Evolutionary conservation across 768 basidiomycete genomes (phyloP).

Genomic region (Boletus subparvulus): DNA sequence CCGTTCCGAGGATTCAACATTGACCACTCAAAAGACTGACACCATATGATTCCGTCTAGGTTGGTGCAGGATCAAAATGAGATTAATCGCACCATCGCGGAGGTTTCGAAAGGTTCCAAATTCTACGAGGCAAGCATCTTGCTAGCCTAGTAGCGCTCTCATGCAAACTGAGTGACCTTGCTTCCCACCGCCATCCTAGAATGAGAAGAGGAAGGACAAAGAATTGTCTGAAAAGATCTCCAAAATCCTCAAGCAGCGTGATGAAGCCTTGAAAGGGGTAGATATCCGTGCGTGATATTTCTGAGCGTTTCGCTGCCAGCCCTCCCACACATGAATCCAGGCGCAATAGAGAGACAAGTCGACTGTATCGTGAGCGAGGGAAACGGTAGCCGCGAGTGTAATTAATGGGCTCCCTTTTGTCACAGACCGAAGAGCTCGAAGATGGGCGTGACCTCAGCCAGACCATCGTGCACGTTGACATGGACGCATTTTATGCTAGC

Average conservation of each 20-base stretch:
- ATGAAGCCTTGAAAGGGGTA: slow-evolving; percentile 53
- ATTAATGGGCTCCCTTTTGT: background rate
- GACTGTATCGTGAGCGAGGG: slow-evolving; percentile 65
- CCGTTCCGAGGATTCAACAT: slow-evolving; percentile 25
- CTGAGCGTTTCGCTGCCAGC: background rate
- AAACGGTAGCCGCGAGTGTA: background rate
- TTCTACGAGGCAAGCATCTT: slow-evolving; percentile 69
- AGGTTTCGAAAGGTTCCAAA: slow-evolving; percentile 90
- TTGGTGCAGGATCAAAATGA: slow-evolving; percentile 77
- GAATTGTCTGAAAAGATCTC: slow-evolving; percentile 77
- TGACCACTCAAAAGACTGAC: slow-evolving; percentile 10
- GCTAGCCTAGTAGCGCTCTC: background rate
- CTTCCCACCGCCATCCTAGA: slow-evolving; percentile 41
- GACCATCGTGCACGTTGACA: slow-evolving; percentile 90
- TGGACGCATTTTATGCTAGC: slow-evolving; percentile 90
- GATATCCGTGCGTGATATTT: slow-evolving; percentile 50
- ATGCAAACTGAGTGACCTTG: slow-evolving; percentile 1
- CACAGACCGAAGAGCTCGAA: slow-evolving; percentile 67
- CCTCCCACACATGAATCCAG: slow-evolving; percentile 32
- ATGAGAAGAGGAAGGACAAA: slow-evolving; percentile 88
- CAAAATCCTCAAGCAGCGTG: slow-evolving; percentile 62
- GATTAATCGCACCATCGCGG: slow-evolving; percentile 85
- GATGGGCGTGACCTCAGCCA: slow-evolving; percentile 74
- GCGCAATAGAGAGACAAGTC: slow-evolving; percentile 58
- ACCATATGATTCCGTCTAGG: slow-evolving; percentile 33